Conservation (phyloP, 257 asterid genomes). For the Solanum virginianum region DNA sequence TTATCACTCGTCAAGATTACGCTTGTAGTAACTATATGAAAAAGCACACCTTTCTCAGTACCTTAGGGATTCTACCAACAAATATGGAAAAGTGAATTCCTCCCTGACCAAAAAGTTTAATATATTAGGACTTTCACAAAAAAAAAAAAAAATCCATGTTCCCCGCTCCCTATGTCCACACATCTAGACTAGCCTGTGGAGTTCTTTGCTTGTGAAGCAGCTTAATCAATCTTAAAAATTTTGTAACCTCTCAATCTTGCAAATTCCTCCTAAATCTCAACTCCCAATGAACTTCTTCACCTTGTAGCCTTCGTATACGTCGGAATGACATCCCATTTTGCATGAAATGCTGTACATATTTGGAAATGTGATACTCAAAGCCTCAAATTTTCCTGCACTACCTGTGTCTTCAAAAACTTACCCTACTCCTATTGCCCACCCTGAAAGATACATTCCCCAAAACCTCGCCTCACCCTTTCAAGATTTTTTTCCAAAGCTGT, state of each 20-base stretch:
- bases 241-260: neutral
- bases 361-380: neutral
- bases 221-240: neutral
- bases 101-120: neutral
- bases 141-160: neutral
- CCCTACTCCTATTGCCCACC: neutral
- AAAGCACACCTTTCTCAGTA: neutral
- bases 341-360: neutral
- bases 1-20: neutral
- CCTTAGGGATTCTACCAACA: neutral
- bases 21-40: neutral
- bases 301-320: neutral
- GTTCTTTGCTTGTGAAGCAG: neutral
- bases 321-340: neutral
- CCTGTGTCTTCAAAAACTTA: neutral
- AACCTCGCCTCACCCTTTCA: neutral
- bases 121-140: neutral
- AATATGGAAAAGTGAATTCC: neutral
- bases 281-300: neutral
- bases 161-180: neutral
- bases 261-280: neutral
- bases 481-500: neutral
- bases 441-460: neutral
- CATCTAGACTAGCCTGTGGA: neutral
- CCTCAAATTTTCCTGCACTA: neutral